Base-by-base conservation (phyloP, 192 early-diverging fungal species). In the Phlyctochytrium arcticum region DNA sequence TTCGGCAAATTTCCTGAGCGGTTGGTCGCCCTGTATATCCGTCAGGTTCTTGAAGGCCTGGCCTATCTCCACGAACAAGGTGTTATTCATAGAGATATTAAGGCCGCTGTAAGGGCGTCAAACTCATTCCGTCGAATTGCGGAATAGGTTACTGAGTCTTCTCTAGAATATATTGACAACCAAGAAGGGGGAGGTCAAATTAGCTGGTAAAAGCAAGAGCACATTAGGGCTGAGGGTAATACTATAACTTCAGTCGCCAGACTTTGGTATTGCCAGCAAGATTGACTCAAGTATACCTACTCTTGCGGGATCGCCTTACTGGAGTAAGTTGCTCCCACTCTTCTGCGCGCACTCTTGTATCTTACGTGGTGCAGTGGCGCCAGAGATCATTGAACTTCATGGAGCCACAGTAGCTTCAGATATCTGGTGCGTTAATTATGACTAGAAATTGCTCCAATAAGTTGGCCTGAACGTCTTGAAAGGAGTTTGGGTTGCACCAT, bases 211-310 rank as follows among this genome's bases (percentile, higher is more conserved):
- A 12, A 7, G 1, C 17, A n/a, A n/a, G n/a, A n/a, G n/a, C n/a
- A n/a, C n/a, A n/a, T n/a, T n/a, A n/a, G n/a, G n/a, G n/a, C n/a
- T n/a, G n/a, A n/a, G n/a, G n/a, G n/a, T n/a, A n/a, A n/a, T n/a
- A n/a, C n/a, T n/a, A n/a, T n/a, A n/a, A n/a, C n/a, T n/a, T n/a
- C n/a, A n/a, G n/a, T 30, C 9, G 31, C 88, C 92, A 0, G 96
- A 98, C 66, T 98, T 98, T 81, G 96, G 96, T 35, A 94, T 98
- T 8, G 92, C 93, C 17, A 80, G 90, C 32, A 92, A 95, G 46
- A 83, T 96, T 21, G 88, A 72, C 19, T 55, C 63, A 19, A 48
- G 62, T 2, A 69, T 36, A 42, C 53, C 55, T n/a, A 48, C 36
- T 7, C 69, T 75, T 26, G 70, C 65, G 42, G 75, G 75, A 42